These are phyloP conservation scores for Pythium oligandrum DNA, from an alignment of 352 stramenopile genomes.

Conservation along the genomic window DNA sequence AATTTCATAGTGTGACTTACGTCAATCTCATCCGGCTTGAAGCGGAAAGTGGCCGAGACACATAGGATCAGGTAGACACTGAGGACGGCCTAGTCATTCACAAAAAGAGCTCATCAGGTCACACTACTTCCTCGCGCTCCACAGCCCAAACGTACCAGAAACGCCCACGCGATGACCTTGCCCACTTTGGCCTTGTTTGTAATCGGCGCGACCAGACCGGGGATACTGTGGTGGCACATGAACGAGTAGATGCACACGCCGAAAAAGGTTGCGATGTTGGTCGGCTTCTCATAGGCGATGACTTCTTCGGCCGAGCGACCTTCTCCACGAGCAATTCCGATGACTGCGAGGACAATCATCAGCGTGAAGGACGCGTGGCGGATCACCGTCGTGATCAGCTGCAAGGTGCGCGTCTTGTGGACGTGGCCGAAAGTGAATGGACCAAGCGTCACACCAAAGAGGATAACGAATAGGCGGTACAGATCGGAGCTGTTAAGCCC, in stretches of 20 bases:
- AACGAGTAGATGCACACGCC: slow-evolving; percentile 89
- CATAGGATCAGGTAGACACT: slow-evolving; percentile 79
- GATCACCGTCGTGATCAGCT: slow-evolving; percentile 78
- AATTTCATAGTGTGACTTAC: slow-evolving; percentile 19
- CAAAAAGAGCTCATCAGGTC: not conserved
- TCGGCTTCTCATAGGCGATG: slow-evolving; percentile 63
- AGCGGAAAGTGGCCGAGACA: slow-evolving; percentile 74
- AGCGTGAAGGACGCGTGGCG: slow-evolving; percentile 79
- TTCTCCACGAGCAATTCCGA: slow-evolving; percentile 64
- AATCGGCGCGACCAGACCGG: slow-evolving; percentile 77
- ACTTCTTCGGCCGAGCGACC: slow-evolving; percentile 60
- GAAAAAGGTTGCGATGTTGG: slow-evolving; percentile 79
- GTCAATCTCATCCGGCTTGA: slow-evolving; percentile 72
- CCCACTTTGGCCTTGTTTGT: slow-evolving; percentile 76
- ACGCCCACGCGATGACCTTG: slow-evolving; percentile 52
- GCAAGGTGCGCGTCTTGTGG: slow-evolving; percentile 76
- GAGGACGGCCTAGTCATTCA: slow-evolving; percentile 51
- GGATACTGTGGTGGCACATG: slow-evolving; percentile 89
- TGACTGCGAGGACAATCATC: slow-evolving; percentile 73
- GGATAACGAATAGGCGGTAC: slow-evolving; percentile 76
- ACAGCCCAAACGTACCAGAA: slow-evolving; percentile 39
- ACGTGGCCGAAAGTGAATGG: slow-evolving; percentile 80
- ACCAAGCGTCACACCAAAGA: slow-evolving; percentile 68
- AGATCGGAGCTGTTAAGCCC: slow-evolving; percentile 71
- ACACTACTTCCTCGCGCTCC: too few species aligned